Base-by-base conservation (phyloP, 2,329 filamentous ascomycete species). In the Colletotrichum caudatum region DNA sequence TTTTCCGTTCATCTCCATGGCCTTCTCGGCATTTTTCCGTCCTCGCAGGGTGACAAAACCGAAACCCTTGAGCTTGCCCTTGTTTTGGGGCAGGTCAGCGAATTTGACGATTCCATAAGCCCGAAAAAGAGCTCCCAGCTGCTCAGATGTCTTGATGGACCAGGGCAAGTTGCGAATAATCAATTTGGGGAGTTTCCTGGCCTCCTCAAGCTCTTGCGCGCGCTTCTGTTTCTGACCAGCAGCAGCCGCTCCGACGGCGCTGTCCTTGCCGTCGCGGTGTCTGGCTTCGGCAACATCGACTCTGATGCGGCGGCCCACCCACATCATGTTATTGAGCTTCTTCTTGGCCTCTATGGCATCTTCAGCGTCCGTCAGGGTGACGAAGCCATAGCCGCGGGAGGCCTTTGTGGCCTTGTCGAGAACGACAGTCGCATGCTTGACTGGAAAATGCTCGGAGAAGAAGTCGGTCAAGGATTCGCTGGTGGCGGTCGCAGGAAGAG, bases 371-470 rank as follows among this genome's bases (percentile, higher is more conserved):
- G 95, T 94, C 78, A 99, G 96, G 2, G 96, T 98, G 69, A 99
- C 95, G 82, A 99, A 99, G 64, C 96, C 96, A 81, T 94, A 99
- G 23, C 96, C 95, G 79, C 94, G 92, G 18, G 94, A 98, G 76
- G 91, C 85, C 78, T 97, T 97, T 2, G 95, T 97, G 74, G 91
- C 87, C 20, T 93, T 90, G 80, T 99, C 95, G 68, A 92, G 84
- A 50, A 99, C 94, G 5, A 97, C 94, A n/a, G 93, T 93, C 64
- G 96, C 95, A 82, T 98, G 95, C 82, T 98, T 98, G 79, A 99
- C 90, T 9, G 97, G 95, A 77, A 94, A 98, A 71, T 94, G 93
- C 80, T 98, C 90, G 8, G 96, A 98, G 83, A 99, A 99, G 81
- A 95, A 92, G 71, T 94, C 91, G 71, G 94, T 93, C 74, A 99